Evolutionary conservation across 331 rosid genomes (phyloP), one percentile per base, ranked within the genome.

Genomic region (Acacia concinna): DNA sequence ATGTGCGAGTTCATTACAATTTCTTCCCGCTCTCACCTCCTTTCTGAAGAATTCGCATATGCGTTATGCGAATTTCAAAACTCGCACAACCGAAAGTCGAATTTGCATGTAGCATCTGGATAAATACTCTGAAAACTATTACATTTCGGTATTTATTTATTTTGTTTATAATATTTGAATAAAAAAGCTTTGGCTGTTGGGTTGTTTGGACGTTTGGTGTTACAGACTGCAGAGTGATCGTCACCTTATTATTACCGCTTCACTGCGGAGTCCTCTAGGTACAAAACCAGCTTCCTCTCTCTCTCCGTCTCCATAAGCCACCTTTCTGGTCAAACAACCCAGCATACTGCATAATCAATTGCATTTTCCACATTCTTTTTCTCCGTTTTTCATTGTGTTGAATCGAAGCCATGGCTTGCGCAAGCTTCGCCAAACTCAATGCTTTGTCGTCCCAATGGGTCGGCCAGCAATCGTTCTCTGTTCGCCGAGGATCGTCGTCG

Each of bases 391-490:
- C 34, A 1, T 27, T 34, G 35, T 35, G 27, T 30, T 57, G 60
- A 6, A 8, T 60, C 65, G 44, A 60, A 78, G 78, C 87, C 81
- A 91, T 89, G 97, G 92, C 97, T n/a, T 91, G 84, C 78, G 83
- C 90, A 38, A 94, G 85, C 71, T 85, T 90, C 67, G 78, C 82
- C 41, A 91, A 91, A 67, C 92, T 95, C 49, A 86, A 79, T 80
- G 85, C 92, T 37, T 68, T 88, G 49, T 89, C 98, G 15, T 87
- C 99, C 14, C 93, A 79, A 49, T 90, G 89, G 96, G 84, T 93
- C 88, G 86, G 85, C 41, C 87, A 86, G 47, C 93, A 84, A 64
- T 78, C 97, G 31, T 86, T 93, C 88, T 78, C 93, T 56, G 70
- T 86, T 54, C 91, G 87, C 74, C 81, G 35, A 9, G 74, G 96